phyloP scores from a whole-genome alignment of 225 moss, liverwort and hornwort species.

The Bryum argenteum region DNA sequence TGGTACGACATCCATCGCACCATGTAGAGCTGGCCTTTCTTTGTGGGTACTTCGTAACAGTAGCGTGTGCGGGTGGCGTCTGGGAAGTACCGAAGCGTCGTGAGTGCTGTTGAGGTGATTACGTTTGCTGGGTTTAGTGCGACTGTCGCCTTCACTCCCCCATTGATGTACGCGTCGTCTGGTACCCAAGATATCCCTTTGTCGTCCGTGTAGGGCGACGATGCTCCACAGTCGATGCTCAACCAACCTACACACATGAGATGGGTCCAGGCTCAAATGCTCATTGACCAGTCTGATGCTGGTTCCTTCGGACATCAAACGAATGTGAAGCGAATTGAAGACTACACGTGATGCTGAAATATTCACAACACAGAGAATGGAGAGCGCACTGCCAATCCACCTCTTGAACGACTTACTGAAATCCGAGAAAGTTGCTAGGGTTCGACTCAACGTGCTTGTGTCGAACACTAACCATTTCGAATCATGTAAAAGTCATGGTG shows the following conservation, averaged over 20 bases:
- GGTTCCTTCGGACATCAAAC: not conserved
- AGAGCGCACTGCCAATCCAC: no score
- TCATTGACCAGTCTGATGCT: not conserved
- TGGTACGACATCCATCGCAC: not conserved
- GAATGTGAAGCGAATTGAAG: not conserved
- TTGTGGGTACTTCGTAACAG: constrained; percentile 27
- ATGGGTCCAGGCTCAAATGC: not conserved
- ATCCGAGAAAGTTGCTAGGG: no score
- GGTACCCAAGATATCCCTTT: constrained; percentile 35
- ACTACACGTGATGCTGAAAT: no score
- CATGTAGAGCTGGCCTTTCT: constrained; percentile 21
- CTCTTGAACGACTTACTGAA: no score
- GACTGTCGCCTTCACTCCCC: constrained; percentile 23
- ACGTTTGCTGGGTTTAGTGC: not conserved
- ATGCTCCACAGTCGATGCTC: constrained; percentile 40
- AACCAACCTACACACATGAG: constrained; percentile 24
- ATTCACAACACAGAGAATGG: no score
- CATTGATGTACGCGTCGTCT: constrained; percentile 19
- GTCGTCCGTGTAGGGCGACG: constrained; percentile 19
- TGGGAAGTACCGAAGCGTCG: constrained; percentile 33
- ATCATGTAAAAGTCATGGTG: not conserved
- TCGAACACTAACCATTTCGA: no score
- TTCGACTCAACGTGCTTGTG: no score
- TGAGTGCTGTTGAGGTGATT: not conserved
- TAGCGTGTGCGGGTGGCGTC: not conserved